A percentile compares a stretch with the other conserved stretches of the same genome.
These are phyloP conservation scores for Zygosaccharomyces rouxii DNA, from an alignment of 805 yeast genomes.

Conservation along the genomic window DNA sequence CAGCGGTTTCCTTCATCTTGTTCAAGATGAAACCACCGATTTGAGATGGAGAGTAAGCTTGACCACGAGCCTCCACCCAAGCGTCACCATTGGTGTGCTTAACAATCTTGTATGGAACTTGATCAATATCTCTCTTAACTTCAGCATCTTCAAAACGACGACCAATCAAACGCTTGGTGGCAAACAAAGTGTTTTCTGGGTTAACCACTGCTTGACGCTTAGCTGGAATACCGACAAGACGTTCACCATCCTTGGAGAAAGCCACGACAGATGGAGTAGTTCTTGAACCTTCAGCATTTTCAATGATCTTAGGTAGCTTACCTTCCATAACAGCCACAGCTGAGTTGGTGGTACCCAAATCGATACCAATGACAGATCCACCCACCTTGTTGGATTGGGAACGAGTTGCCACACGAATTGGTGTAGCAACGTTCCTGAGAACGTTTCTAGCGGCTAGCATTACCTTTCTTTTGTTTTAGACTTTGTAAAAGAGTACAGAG, in stretches of 20 bases:
- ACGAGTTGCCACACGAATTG: conserved; percentile 30
- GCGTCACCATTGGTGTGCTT: conserved; percentile 93
- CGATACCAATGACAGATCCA: conserved; percentile 68
- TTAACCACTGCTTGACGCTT: conserved; percentile 94
- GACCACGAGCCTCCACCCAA: conserved; percentile 88
- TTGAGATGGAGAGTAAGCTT: conserved; percentile 89
- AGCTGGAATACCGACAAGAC: conserved; percentile 91
- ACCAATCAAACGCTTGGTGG: conserved; percentile 93
- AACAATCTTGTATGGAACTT: conserved; percentile 87
- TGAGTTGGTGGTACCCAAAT: conserved; percentile 82
- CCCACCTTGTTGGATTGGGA: conserved; percentile 36
- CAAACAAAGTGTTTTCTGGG: conserved; percentile 89
- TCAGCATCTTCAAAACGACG: conserved; percentile 85
- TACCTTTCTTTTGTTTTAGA: conserved; percentile 1
- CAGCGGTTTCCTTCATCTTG: conserved; percentile 99
- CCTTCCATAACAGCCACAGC: conserved; percentile 82
- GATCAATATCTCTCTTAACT: conserved; percentile 82
- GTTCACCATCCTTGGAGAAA: conserved; percentile 85
- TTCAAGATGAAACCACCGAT: conserved; percentile 89
- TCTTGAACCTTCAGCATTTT: conserved; percentile 78
- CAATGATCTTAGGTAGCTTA: conserved; percentile 62
- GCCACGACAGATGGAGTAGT: conserved; percentile 95
- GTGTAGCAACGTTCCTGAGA: conserved; percentile 17
- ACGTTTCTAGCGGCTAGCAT: conserved; percentile 31
- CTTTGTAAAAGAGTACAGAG: background rate